Conservation (phyloP, 139 green algal species). For the Eudorina sp. region DNA sequence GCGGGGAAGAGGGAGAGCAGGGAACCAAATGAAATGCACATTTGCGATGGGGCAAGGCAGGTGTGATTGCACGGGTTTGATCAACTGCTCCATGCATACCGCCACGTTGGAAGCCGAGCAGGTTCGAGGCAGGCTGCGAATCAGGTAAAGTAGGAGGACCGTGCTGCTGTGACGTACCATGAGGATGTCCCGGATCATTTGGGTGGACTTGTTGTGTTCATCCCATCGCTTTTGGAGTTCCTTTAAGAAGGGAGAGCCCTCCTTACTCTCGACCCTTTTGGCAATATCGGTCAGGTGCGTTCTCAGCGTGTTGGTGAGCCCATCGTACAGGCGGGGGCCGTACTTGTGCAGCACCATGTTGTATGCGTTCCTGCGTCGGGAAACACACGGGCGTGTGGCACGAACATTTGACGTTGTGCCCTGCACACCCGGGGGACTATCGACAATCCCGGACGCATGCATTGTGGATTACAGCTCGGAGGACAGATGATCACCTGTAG, state of each 20-base stretch:
- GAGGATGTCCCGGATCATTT: conserved; percentile 98
- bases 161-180: conserved; percentile 79
- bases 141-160: neutral
- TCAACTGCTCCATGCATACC: too few species aligned
- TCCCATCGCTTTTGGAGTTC: conserved; percentile 92
- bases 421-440: too few species aligned
- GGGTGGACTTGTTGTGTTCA: conserved; percentile 94
- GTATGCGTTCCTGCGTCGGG: conserved; percentile 92
- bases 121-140: neutral
- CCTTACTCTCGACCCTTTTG: conserved; percentile 74
- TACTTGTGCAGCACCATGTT: conserved; percentile 99
- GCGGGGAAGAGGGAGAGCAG: too few species aligned
- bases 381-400: neutral
- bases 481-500: conserved; percentile 92
- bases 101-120: too few species aligned
- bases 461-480: too few species aligned
- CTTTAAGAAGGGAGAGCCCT: conserved; percentile 87
- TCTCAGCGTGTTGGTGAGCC: conserved; percentile 83
- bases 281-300: conserved; percentile 84
- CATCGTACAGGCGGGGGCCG: conserved; percentile 93
- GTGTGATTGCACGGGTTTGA: too few species aligned
- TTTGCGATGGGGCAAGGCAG: too few species aligned
- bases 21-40: too few species aligned
- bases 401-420: neutral
- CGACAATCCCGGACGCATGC: too few species aligned